Conservation (phyloP, 495 filamentous ascomycete genomes). For the Polyplosphaeria fusca region DNA sequence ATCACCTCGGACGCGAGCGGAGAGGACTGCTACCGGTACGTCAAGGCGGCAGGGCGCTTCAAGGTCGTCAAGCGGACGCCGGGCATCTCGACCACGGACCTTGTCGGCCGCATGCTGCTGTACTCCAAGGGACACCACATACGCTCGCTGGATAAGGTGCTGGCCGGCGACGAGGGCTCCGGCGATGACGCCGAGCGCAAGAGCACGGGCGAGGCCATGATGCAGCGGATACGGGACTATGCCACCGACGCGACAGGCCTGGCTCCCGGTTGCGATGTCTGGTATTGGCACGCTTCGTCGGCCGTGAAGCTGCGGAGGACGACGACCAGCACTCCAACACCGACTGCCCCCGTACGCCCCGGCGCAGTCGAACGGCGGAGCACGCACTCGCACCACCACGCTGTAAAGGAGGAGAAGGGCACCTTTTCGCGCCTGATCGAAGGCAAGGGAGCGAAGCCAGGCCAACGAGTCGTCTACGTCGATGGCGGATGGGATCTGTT, state of each 20-base stretch:
- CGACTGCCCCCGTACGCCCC: background rate
- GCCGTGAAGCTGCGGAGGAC: slow-evolving; percentile 49
- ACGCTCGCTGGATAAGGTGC: slow-evolving; percentile 61
- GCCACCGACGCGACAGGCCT: slow-evolving; percentile 78
- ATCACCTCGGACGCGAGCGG: slow-evolving; percentile 81
- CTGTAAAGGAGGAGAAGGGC: slow-evolving; percentile 35
- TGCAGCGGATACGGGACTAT: slow-evolving; percentile 73
- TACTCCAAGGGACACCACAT: slow-evolving; percentile 90
- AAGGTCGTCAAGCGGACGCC: slow-evolving; percentile 94
- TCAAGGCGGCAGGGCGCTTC: slow-evolving; percentile 88
- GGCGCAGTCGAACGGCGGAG: background rate
- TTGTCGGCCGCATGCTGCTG: slow-evolving; percentile 94
- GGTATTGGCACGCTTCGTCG: slow-evolving; percentile 65
- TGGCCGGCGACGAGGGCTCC: slow-evolving; percentile 69
- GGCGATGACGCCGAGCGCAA: slow-evolving; percentile 64
- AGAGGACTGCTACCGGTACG: slow-evolving; percentile 94
- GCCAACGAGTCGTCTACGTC: slow-evolving; percentile 87
- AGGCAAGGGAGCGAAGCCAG: slow-evolving; percentile 64
- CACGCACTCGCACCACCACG: slow-evolving; percentile 18
- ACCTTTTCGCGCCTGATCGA: slow-evolving; percentile 60
- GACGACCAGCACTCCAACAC: slow-evolving; percentile 10
- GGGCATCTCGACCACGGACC: slow-evolving; percentile 92
- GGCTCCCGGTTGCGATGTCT: slow-evolving; percentile 69
- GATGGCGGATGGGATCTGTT: slow-evolving; percentile 98
- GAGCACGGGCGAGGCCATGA: slow-evolving; percentile 58